Base-by-base conservation (phyloP, 495 filamentous ascomycete species). In the Penicillium taxi region DNA sequence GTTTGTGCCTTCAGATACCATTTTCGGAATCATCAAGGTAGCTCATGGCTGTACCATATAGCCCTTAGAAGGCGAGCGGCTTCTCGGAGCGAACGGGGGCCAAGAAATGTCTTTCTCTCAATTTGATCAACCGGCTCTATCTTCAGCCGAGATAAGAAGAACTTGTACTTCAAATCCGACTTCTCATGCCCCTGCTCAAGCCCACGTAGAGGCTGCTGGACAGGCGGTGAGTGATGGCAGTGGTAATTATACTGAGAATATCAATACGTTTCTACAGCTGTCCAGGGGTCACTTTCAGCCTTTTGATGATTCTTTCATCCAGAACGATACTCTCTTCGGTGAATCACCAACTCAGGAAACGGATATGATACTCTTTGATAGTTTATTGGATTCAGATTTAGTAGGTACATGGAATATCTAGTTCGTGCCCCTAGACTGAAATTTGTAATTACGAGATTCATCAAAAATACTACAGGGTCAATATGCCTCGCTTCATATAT, bases 281-380 rank as follows among this genome's bases (percentile, higher is more conserved):
- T 32, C 29, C 16, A 15, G 16, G 9, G 29, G 29, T 17, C 29
- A 32, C 11, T 16, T 32, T 17, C 29, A 32, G 11, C n/a, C 18
- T 17, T 16, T 15, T 11, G 29, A 32, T 3, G 6, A 5, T 6
- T n/a, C 29, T 3, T 14, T 5, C 11, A 32, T 6, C 5, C 5
- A 16, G n/a, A 11, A 5, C 5, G 29, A 32, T 17, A n/a, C 7
- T 14, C 3, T 16, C 16, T 8, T 6, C 5, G 4, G n/a, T 6
- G 16, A 17, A 15, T 17, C 3, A 15, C n/a, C 8, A 11, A 16
- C 18, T 18, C n/a, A 32, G n/a, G 29, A 32, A 17, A 32, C 7
- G 15, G 29, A 32, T 14, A 32, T 15, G 29, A 32, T 32, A 4
- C n/a, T 32, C 14, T 32, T 32, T 11, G 14, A 32, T 15, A 32